Conservation (phyloP, 2,329 filamentous ascomycete species). For the Fusarium haematococcum region DNA sequence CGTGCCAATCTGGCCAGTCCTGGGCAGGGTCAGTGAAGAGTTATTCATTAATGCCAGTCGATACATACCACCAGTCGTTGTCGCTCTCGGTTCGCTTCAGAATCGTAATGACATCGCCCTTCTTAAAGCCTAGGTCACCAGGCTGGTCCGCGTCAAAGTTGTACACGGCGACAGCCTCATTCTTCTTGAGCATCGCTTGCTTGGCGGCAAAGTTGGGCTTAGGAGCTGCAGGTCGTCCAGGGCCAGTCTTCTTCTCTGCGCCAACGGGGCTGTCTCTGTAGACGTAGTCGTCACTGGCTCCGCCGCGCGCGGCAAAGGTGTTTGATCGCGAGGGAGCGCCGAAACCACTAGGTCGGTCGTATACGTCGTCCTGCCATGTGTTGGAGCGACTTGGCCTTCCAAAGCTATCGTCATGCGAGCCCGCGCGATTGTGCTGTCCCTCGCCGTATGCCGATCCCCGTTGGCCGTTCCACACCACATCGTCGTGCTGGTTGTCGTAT, state of each 20-base stretch:
- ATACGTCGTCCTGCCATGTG: constrained; percentile 82
- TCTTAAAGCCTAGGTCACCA: constrained; percentile 94
- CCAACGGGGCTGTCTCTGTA: constrained; percentile 61
- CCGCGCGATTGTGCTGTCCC: constrained; percentile 56
- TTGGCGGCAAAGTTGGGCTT: constrained; percentile 82
- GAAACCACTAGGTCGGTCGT: constrained; percentile 67
- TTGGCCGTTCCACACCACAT: constrained; percentile 85
- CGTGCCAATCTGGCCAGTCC: constrained; percentile 89
- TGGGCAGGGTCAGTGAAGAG: constrained; percentile 46
- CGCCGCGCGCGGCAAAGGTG: constrained; percentile 59
- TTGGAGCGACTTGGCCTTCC: constrained; percentile 70
- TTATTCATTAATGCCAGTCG: not conserved
- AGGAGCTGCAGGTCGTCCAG: constrained; percentile 84
- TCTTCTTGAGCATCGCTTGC: constrained; percentile 70
- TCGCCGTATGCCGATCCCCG: constrained; percentile 78
- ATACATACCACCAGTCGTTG: constrained; percentile 89
- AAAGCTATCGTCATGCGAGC: constrained; percentile 60
- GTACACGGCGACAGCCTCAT: constrained; percentile 91
- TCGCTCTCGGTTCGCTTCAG: constrained; percentile 93
- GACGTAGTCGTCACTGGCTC: constrained; percentile 63
- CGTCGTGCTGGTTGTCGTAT: constrained; percentile 86
- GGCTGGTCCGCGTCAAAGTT: constrained; percentile 95
- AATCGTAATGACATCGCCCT: constrained; percentile 95
- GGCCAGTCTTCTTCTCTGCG: constrained; percentile 63
- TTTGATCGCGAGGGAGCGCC: constrained; percentile 61